Evolutionary conservation across 176 grass and related monocot genomes (phyloP).

Genomic region (Oryza punctata): DNA sequence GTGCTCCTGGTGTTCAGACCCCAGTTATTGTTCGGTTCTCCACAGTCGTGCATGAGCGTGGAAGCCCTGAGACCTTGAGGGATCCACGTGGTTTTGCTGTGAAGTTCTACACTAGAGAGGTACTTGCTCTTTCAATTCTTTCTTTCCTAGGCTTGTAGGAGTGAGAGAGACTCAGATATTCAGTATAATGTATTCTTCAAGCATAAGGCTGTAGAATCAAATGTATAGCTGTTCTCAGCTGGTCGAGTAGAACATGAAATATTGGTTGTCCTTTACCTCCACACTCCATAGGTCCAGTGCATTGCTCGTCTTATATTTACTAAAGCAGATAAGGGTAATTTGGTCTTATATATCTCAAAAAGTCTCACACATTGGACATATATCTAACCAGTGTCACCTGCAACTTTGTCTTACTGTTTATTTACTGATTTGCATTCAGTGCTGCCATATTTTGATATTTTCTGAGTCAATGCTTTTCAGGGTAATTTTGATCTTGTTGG

Average conservation of each 20-base stretch:
- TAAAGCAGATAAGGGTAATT: background rate
- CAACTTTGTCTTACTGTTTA: background rate
- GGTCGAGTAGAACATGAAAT: background rate
- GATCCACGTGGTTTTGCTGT: constrained; percentile 86
- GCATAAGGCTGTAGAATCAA: background rate
- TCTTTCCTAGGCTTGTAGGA: background rate
- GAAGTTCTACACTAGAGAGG: constrained; percentile 96
- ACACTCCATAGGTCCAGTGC: background rate
- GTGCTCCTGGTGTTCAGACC: constrained; percentile 76
- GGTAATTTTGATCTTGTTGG: constrained; percentile 94
- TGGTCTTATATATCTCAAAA: background rate
- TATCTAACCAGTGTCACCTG: background rate
- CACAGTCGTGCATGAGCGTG: constrained; percentile 85
- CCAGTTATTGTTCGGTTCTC: constrained; percentile 84
- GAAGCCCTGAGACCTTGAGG: constrained; percentile 86
- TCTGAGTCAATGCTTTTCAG: constrained; percentile 44
- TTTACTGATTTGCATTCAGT: background rate
- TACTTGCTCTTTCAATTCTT: background rate
- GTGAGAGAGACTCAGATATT: no score
- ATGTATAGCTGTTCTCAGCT: background rate
- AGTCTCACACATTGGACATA: background rate
- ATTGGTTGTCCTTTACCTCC: background rate
- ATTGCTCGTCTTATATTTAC: background rate
- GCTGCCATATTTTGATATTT: background rate
- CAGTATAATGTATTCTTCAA: background rate